These are phyloP conservation scores for Schizosaccharomyces octosporus DNA, from an alignment of 805 yeast genomes.

Conservation along the genomic window DNA sequence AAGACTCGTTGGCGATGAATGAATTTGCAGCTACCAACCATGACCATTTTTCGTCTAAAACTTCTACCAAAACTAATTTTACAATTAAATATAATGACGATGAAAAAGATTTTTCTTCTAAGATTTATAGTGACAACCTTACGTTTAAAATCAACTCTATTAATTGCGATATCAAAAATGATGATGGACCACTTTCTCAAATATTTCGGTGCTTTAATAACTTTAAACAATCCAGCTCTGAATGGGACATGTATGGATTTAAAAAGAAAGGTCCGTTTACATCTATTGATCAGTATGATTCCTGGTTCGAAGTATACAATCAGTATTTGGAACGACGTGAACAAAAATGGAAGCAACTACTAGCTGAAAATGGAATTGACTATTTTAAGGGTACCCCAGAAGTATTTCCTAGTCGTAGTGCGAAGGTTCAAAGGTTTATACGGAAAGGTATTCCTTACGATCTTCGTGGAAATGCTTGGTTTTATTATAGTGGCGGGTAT, in stretches of 20 bases:
- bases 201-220: not conserved
- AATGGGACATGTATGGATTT: constrained; percentile 67
- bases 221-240: not conserved
- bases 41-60: not conserved
- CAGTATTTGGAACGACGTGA: constrained; percentile 39
- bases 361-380: constrained; percentile 44
- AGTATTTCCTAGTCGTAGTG: constrained; percentile 55
- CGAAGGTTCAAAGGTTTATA: constrained; percentile 53
- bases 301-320: constrained; percentile 53
- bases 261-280: constrained; percentile 36
- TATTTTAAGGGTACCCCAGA: not conserved
- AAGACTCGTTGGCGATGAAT: no score
- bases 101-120: not conserved
- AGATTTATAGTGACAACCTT: not conserved
- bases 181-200: not conserved
- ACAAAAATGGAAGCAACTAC: constrained; percentile 46
- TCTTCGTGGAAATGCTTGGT: constrained; percentile 96
- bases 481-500: constrained; percentile 70
- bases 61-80: not conserved
- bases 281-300: constrained; percentile 32
- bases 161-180: not conserved
- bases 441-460: constrained; percentile 89
- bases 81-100: not conserved
- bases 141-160: not conserved
- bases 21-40: no score